Base-by-base conservation (phyloP, 805 yeast genomes). In the Hanseniaspora opuntiae region DNA sequence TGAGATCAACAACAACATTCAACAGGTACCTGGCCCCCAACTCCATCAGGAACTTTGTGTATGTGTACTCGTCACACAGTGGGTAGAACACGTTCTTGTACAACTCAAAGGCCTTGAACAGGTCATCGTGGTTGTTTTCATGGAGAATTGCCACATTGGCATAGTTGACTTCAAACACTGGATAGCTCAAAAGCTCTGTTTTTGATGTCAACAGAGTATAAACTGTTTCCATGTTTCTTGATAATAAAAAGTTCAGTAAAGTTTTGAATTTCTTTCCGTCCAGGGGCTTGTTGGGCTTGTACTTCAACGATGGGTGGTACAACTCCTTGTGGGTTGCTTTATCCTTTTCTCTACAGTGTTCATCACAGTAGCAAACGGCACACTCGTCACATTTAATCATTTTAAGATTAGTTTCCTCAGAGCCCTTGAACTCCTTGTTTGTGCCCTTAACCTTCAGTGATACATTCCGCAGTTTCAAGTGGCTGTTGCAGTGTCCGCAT, bases 301-400 rank as follows among this genome's bases (percentile, higher is more conserved):
- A 72, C 41, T 61, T 56, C 50, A 49, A 68, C 10, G 72, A 61
- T 52, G 69, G 70, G 62, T 86, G 94, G 62, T 80, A 79, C 53
- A 82, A 69, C 2, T 71, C 64, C 66, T 63, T 86, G 95, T 9
- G 75, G 63, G 16, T 65, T 60, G 59, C 81, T 81, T 20, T 19
- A 16, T 37, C 45, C 14, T 58, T 57, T 55, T 72, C 74, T 60
- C 80, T 79, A 68, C 95, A 86, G 10, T 63, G 64, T 47, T 67
- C 70, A 7, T 80, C 74, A 65, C 95, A 86, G 90, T 93, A 86
- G 47, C 79, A 68, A 50, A 79, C 83, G 8, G 73, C 64, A 59
- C 90, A 84, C 16, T 73, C 72, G 49, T 73, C 70, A 67, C 95
- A 86, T 58, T 80, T 83, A 47, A 81, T 68, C n/a, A 83, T 10